phyloP scores from a whole-genome alignment of 768 basidiomycete genomes.

The Gymnopilus junonius region DNA sequence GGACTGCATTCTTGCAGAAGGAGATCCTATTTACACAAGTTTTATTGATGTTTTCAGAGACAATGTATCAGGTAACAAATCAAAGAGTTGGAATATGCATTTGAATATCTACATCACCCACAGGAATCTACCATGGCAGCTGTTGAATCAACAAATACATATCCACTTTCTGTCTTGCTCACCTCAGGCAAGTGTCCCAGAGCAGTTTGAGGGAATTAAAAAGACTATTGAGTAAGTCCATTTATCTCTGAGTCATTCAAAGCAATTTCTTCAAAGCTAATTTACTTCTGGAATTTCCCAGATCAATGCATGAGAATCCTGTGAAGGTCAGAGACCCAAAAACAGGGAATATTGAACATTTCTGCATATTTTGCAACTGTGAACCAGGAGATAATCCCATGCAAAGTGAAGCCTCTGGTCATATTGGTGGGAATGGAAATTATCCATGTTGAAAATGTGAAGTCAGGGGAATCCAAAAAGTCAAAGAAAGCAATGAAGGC shows the following conservation, averaged over 20 bases:
- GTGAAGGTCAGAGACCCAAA: constrained; percentile 35
- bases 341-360: constrained; percentile 25
- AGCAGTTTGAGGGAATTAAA: constrained; percentile 41
- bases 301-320: constrained; percentile 33
- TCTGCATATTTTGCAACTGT: constrained; percentile 30
- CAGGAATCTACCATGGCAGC: constrained; percentile 35
- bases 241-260: background rate
- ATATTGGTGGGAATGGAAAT: constrained; percentile 46
- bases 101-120: constrained; percentile 43
- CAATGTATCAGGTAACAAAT: constrained; percentile 47
- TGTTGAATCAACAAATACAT: constrained; percentile 41
- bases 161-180: constrained; percentile 45
- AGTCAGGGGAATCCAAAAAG: constrained; percentile 36
- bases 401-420: constrained; percentile 40
- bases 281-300: constrained; percentile 8
- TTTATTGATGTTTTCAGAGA: constrained; percentile 40
- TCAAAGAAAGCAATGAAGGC: constrained; percentile 36
- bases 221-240: constrained; percentile 33
- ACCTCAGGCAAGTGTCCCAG: constrained; percentile 34
- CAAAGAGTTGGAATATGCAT: constrained; percentile 52
- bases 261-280: background rate
- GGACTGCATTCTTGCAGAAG: constrained; percentile 29
- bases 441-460: constrained; percentile 43
- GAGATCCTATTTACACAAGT: constrained; percentile 33
- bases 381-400: constrained; percentile 42